Percentiles rank a stretch among this genome's conserved stretches.
phyloP scores from a whole-genome alignment of 164 flowering plant genomes.

The Tetracentron sinense region DNA sequence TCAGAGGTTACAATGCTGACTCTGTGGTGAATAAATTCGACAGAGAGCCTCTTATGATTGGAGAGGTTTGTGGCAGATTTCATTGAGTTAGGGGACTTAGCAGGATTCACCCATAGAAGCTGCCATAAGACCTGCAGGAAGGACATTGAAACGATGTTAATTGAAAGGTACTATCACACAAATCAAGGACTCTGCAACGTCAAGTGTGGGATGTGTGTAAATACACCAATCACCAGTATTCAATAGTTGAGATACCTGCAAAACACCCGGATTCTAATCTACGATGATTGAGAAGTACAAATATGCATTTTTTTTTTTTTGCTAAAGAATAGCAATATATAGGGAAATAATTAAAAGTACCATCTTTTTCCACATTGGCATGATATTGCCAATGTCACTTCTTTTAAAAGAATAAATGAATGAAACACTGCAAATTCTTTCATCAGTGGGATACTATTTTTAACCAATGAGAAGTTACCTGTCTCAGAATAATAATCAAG shows the following conservation, averaged over 20 bases:
- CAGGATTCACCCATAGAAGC: conserved; percentile 76
- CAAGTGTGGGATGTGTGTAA: no score
- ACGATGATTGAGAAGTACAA: no score
- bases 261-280: neutral
- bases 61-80: conserved; percentile 28
- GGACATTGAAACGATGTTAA: conserved; percentile 1
- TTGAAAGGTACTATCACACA: neutral
- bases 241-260: neutral
- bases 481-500: conserved; percentile 72
- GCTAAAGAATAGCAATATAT: no score
- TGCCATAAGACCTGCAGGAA: conserved; percentile 87
- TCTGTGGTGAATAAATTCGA: conserved; percentile 60
- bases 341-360: neutral
- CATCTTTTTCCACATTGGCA: neutral
- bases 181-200: no score
- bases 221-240: neutral
- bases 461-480: conserved; percentile 39
- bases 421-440: neutral
- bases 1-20: conserved; percentile 66
- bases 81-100: conserved; percentile 26
- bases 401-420: neutral
- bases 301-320: no score
- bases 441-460: no score
- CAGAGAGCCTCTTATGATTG: conserved; percentile 36
- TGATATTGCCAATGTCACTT: neutral